Base-by-base conservation (phyloP, 2,329 filamentous ascomycete genomes). In the Akanthomyces lecanii region DNA sequence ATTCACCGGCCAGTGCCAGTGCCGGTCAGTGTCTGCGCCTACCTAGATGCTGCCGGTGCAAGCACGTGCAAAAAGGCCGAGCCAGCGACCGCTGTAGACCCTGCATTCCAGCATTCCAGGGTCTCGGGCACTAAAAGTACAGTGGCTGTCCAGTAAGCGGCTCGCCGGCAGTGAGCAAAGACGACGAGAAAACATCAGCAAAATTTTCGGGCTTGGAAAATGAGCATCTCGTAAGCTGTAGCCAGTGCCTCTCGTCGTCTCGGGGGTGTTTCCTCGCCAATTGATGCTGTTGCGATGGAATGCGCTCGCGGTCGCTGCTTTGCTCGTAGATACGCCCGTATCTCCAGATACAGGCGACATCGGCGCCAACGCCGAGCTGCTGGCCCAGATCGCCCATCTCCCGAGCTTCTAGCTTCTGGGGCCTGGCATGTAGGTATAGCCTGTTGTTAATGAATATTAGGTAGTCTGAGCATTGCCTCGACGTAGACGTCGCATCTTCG, bases 291-390 rank as follows among this genome's bases (percentile, higher is more conserved):
- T 23, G 28, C 1, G 12, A 36, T 18, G 36, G 21, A n/a, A 21
- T 52, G 47, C 57, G 21, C 5, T 44, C 25, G 6, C 40, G 2
- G 33, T 4, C 33, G 28, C 30, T 10, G 8, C n/a, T 8, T 11
- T 50, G 40, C 57, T 61, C 57, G 57, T 61, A 61, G 52, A 25
- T 61, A 61, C 57, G 57, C 21, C 40, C 57, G 57, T 61, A 61
- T 61, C 57, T 61, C 56, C 56, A 57, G 42, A 38, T 59, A 59
- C 56, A 59, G 56, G 56, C 56, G 56, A 59, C 56, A 59, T 59
- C 45, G 56, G 56, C 56, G 45, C 7, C 33, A 11, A 11, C 30
- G 47, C 18, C n/a, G 21, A 21, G 25, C 23, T 16, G 33, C 30
- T 10, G 18, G 56, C 56, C 38, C 23, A 44, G 47, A 60, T 52